Percentiles rank a stretch among this genome's conserved stretches.
Evolutionary conservation across 2,329 filamentous ascomycete species (phyloP).

Genomic region (Cladosporium sp.): DNA sequence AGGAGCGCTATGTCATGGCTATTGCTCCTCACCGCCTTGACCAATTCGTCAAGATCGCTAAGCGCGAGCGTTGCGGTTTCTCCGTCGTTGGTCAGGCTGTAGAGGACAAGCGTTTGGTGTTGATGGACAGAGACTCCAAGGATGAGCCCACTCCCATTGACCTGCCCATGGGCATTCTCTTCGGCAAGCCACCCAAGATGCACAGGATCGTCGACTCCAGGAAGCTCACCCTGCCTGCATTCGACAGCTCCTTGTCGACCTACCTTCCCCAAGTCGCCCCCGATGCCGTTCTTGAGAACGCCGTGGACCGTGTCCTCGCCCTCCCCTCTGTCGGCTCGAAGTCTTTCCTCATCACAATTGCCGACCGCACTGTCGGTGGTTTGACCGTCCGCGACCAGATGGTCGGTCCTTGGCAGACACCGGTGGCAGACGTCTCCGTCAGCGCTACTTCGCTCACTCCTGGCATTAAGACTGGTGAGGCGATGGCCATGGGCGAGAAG

Average conservation of each 20-base stretch:
- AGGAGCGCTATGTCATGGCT: conserved; percentile 91
- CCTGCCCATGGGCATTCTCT: conserved; percentile 80
- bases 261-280: conserved; percentile 57
- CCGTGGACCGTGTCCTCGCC: conserved; percentile 74
- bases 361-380: conserved; percentile 86
- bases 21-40: conserved; percentile 78
- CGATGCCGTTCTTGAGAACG: conserved; percentile 48
- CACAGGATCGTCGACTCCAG: conserved; percentile 68
- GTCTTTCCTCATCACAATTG: conserved; percentile 94
- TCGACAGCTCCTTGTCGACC: conserved; percentile 69
- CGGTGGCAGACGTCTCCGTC: conserved; percentile 89
- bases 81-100: conserved; percentile 82
- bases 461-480: conserved; percentile 76
- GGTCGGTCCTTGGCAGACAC: conserved; percentile 93
- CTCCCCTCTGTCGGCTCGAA: conserved; percentile 94
- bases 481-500: conserved; percentile 97
- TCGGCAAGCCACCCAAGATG: conserved; percentile 82
- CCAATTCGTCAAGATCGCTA: conserved; percentile 62
- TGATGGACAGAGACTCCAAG: conserved; percentile 75
- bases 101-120: conserved; percentile 67
- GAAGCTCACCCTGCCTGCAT: conserved; percentile 62
- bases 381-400: conserved; percentile 88
- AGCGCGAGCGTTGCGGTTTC: conserved; percentile 85
- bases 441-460: conserved; percentile 75
- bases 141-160: conserved; percentile 78